Evolutionary conservation across 2,329 filamentous ascomycete species (phyloP), one percentile per base, ranked within the genome.

Genomic region (Blastomyces silverae): DNA sequence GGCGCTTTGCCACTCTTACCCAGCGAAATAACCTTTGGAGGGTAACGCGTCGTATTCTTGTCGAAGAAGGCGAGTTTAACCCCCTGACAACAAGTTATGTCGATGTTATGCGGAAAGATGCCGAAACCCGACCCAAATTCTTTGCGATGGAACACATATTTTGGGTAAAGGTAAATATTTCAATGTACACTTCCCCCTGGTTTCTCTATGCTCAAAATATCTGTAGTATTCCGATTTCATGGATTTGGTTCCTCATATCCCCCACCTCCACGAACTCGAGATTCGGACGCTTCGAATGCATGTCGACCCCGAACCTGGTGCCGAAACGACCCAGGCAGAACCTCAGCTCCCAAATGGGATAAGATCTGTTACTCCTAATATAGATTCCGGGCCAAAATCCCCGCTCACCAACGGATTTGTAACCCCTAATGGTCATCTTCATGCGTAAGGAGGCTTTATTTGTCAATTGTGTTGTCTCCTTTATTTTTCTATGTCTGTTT

Each of bases 91-190:
- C 76, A 13, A 76, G 74, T 22, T 73, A 77, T 34, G 73, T 75
- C 60, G 73, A 79, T 44, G 72, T 79, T 55, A 75, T 75, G 67
- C 72, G 75, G 65, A 73, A 76, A 67, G 78, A 80, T 70, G 73
- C 71, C 60, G 78, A 79, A 69, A 79, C 77, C 31, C 71, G 74
- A 61, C 78, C 77, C 34, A 82, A 80, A 69, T 82, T 81, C 72
- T 78, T 79, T 67, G 74, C 74, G 37, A 79, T 82, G 78, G 76
- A 80, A 64, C 79, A 79, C 72, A 73, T 82, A 59, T 82, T 82
- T 68, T 82, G 80, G 80, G 77, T 82, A 66, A 79, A 77, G 74
- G 79, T 80, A 74, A 69, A 76, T 61, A 48, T 53, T 3, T 28
- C 42, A 39, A 15, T 53, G 44, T 39, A 44, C 63, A 3, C 46